Base-by-base conservation (phyloP, 768 basidiomycete species). In the Hericium coralloides region DNA sequence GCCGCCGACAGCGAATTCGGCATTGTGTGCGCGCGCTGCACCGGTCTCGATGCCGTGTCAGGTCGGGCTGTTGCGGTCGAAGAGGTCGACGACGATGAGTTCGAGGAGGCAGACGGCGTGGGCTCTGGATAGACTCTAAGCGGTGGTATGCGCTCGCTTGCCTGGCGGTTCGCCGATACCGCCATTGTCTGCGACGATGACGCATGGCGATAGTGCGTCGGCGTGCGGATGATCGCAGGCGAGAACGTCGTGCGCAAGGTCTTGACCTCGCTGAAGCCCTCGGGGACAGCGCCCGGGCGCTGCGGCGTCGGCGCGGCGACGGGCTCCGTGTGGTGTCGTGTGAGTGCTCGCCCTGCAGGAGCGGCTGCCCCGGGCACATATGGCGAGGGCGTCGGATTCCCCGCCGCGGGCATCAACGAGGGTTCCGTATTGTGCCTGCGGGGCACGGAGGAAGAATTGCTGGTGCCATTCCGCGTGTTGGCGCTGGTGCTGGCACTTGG, bases 171-270 rank as follows among this genome's bases (percentile, higher is more conserved):
- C 43, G 15, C 43, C 43, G 25, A 53, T 14, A 15, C 22, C 41
- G 49, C 25, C 14, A 45, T 9, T 37, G 22, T 26, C 38, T 26
- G 47, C 57, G 25, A 55, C 12, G 37, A 56, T 17, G 62, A 55
- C 51, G 51, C 63, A 38, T 58, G 22, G 18, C 67, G 66, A 58
- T 87, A 89, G 64, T 88, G 78, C 5, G 76, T 74, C 1, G 87
- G 87, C 3, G 82, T 86, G 50, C 87, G 83, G 36, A 89, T 73
- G 66, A 87, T 84, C 55, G 73, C 80, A n/a, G 79, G 64, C 2
- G 84, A 83, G 63, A 89, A 90, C 1, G 88, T 88, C 1, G 84
- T 74, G 47, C 82, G 79, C 17, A 88, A 78, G 14, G 81, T 78
- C 18, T 66, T 71, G 56, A 71, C 73, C 6, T 78, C 66, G 0